Evolutionary conservation across 1,139 yeast species (phyloP), one percentile per base, ranked within the genome.

Genomic region (Magnusiomyces starmeri): DNA sequence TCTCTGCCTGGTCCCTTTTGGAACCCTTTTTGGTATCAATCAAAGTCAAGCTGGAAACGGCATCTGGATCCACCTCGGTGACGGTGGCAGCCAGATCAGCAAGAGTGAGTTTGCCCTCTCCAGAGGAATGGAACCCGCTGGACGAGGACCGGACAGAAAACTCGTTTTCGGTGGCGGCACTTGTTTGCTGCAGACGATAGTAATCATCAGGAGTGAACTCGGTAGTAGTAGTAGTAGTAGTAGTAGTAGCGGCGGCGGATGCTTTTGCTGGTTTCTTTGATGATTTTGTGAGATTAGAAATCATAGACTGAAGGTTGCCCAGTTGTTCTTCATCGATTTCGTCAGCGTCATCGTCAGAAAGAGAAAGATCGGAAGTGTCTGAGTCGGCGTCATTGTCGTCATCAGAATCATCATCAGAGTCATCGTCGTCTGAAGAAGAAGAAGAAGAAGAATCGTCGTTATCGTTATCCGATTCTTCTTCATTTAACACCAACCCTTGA

Each of bases 91-190:
- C 51, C 25, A 53, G 39, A 41, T 53, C 56, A 4, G 53, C 53
- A 9, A 53, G 48, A 34, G 52, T 44, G 26, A 53, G 50, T 24
- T 48, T 44, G 7, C 43, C 46, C n/a, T 43, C 39, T 21, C 46
- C 49, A 35, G 44, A 43, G 2, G 44, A 25, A 22, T 49, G 47
- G 24, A 20, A 14, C n/a, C 35, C 45, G 26, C 60, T 63, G 9
- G 81, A 78, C 34, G 73, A 73, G 1, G 79, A 70, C 1, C 95
- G 95, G 32, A 87, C 70, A 37, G 79, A 75, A 61, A 75, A 83
- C 64, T 87, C 95, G 61, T 81, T 82, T 65, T 87, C 97, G 44
- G 78, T 78, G 2, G 75, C 72, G 20, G 78, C 77, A 54, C 83
- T 80, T 40, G 76, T 74, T 72, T 71, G 65, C 26, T 34, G 42